Percentiles rank a stretch among this genome's conserved stretches.
Conservation (phyloP, 176 grass and related monocot species). For the Dactylis glomerata region DNA sequence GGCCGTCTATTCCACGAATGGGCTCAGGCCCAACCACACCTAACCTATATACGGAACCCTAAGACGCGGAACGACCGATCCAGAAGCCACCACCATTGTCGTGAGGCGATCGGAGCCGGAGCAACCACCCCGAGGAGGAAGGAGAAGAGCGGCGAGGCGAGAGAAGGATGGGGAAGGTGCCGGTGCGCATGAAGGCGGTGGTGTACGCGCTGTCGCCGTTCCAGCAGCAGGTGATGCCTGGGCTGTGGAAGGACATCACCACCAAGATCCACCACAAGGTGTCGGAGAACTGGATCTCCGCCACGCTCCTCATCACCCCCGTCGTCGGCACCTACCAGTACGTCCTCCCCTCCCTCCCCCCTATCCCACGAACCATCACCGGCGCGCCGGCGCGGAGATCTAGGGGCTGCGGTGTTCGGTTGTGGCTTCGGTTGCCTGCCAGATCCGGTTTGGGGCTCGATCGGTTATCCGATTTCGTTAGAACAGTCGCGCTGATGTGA, state of each 20-base stretch:
- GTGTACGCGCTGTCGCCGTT: constrained; percentile 95
- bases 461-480: background rate
- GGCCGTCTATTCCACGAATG: background rate
- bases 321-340: constrained; percentile 91
- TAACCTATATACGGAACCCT: constrained; percentile 24
- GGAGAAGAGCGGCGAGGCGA: background rate
- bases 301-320: constrained; percentile 70
- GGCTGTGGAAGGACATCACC: constrained; percentile 96
- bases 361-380: background rate
- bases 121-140: background rate
- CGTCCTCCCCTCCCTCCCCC: background rate
- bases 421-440: background rate
- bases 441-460: background rate
- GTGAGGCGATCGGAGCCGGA: constrained; percentile 28
- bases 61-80: constrained; percentile 22
- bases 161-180: constrained; percentile 75
- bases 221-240: constrained; percentile 99
- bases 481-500: background rate
- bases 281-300: constrained; percentile 97
- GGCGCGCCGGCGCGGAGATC: constrained; percentile 2
- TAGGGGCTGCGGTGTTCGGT: background rate
- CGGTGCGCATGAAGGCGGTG: constrained; percentile 95
- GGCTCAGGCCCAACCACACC: background rate
- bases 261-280: constrained; percentile 99
- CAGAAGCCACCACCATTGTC: constrained; percentile 3